Conservation (phyloP, 495 filamentous ascomycete species). For the Penicillium arizonense region DNA sequence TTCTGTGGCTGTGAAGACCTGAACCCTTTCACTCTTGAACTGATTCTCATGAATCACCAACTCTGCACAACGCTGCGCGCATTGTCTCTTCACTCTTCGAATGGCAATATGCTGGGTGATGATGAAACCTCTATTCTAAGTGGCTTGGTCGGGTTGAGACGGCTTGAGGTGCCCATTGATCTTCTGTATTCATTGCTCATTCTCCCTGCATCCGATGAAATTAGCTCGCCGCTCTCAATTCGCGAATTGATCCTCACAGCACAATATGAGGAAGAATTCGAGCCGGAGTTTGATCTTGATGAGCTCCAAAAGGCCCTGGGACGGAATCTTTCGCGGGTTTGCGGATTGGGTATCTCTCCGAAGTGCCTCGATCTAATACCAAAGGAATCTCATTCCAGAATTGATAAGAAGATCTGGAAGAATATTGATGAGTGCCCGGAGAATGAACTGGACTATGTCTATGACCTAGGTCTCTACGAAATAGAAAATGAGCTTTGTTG, state of each 20-base stretch:
- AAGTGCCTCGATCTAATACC: not conserved
- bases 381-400: not conserved
- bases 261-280: not conserved
- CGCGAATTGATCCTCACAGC: slow-evolving; percentile 1
- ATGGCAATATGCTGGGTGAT: not conserved
- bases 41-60: slow-evolving; percentile 4
- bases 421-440: slow-evolving; percentile 10
- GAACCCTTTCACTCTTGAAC: not conserved
- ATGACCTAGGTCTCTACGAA: slow-evolving; percentile 4
- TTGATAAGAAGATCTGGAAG: slow-evolving; percentile 8
- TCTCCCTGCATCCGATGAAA: not conserved
- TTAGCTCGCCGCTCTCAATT: not conserved
- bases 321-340: slow-evolving; percentile 1
- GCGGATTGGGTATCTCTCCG: slow-evolving; percentile 1
- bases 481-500: not conserved
- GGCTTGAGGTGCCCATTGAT: slow-evolving; percentile 7
- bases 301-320: not conserved
- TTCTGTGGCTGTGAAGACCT: slow-evolving; percentile 31
- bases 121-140: not conserved
- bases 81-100: not conserved
- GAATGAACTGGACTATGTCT: slow-evolving; percentile 7
- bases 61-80: not conserved
- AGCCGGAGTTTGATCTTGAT: not conserved
- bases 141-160: not conserved
- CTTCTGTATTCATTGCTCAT: not conserved